Evolutionary conservation across 2,329 filamentous ascomycete species (phyloP), one percentile per base, ranked within the genome.

Genomic region (Karstenula rhodostoma): DNA sequence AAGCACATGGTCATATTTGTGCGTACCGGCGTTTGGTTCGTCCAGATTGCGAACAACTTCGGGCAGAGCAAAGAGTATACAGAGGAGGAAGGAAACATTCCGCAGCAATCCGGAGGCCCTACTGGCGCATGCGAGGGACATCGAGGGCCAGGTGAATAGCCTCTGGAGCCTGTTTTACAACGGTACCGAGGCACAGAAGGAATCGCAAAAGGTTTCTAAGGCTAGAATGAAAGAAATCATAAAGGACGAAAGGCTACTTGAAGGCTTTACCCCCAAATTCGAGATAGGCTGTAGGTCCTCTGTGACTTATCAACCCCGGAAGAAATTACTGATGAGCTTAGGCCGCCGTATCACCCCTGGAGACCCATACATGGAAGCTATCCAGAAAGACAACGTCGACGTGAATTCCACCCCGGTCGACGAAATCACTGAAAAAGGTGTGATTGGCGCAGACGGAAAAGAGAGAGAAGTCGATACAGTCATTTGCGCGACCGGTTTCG

Each of bases 321-420:
- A 3, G 6, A 13, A 23, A 37, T 29, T 27, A 35, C 54, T 64
- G 46, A 63, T 23, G 1, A 13, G 2, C 3, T 7, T 9, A 74
- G 72, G 77, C 58, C 76, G 81, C 12, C 65, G 81, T n/a, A 73
- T 83, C 44, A 83, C 81, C 0, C 81, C 81, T 0, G 83, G 83
- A 2, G 82, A 84, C 65, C 81, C 81, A 1, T 85, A 85, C 63
- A 82, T 85, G 78, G 62, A 75, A 46, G 82, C 83, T 1, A 81
- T 85, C 47, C 81, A 83, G 60, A 76, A 84, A 56, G 72, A 76
- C 8, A 85, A 85, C 54, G 81, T 84, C 1, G 79, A 84, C 63
- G 82, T 84, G 0, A 81, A 84, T 62, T 84, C 84, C 65, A 81
- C 82, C 1, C 73, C 78, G 1, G 82, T 83, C 2, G 72, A 71